A percentile compares a stretch with the other conserved stretches of the same genome.
Conservation (phyloP, 2,329 filamentous ascomycete genomes). For the Clonostachys chloroleuca region DNA sequence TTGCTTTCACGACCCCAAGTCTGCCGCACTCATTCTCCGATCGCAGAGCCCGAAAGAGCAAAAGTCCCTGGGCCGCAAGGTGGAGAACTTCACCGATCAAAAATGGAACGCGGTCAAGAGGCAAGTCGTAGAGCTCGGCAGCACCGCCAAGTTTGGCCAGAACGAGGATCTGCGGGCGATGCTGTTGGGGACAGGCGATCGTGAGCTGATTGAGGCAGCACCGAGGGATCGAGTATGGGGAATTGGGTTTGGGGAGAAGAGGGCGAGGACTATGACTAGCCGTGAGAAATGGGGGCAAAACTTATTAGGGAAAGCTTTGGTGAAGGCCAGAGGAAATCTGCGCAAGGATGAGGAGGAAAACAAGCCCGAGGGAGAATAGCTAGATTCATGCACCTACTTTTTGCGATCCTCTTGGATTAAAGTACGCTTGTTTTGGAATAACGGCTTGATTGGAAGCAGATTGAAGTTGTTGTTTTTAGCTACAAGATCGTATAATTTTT, state of each 20-base stretch:
- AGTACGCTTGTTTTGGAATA: no score
- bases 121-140: slow-evolving; percentile 53
- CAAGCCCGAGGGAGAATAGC: no score
- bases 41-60: slow-evolving; percentile 39
- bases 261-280: slow-evolving; percentile 5
- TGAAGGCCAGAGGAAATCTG: slow-evolving; percentile 46
- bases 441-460: no score
- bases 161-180: slow-evolving; percentile 16
- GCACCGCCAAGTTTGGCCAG: slow-evolving; percentile 40
- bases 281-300: slow-evolving; percentile 18
- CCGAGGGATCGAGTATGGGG: slow-evolving; percentile 23
- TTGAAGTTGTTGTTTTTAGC: no score
- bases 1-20: slow-evolving; percentile 37
- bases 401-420: no score
- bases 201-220: slow-evolving; percentile 20
- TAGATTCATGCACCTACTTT: no score
- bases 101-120: slow-evolving; percentile 47
- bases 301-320: slow-evolving; percentile 19
- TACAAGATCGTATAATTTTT: no score
- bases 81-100: slow-evolving; percentile 43
- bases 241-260: slow-evolving; percentile 21
- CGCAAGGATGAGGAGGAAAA: slow-evolving; percentile 26
- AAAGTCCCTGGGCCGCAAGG: slow-evolving; percentile 50
- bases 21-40: slow-evolving; percentile 42
- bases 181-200: slow-evolving; percentile 20